A percentile compares a stretch with the other conserved stretches of the same genome.
Conservation (phyloP, 345 rosid genomes). For the Bretschneidera sinensis region DNA sequence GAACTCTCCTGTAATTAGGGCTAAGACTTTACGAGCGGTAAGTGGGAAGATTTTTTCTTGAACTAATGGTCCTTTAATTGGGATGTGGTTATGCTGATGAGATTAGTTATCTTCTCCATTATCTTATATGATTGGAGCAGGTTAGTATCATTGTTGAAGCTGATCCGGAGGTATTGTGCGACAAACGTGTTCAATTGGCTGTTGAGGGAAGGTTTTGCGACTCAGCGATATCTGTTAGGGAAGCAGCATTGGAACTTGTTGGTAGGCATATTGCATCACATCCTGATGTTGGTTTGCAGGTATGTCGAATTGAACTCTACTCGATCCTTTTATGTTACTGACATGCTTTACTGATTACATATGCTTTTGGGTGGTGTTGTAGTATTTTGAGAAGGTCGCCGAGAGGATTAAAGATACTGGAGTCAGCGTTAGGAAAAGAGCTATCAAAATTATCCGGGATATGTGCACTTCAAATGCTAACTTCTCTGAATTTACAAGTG, state of each 20-base stretch:
- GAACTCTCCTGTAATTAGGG: conserved; percentile 91
- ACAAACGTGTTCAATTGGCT: conserved; percentile 89
- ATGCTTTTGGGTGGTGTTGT: conserved; percentile 18
- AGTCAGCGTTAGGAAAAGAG: conserved; percentile 95
- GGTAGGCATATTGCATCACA: conserved; percentile 97
- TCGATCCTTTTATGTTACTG: conserved; percentile 12
- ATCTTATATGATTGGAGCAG: conserved; percentile 46
- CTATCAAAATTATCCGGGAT: conserved; percentile 91
- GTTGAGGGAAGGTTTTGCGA: conserved; percentile 99
- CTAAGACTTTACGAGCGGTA: conserved; percentile 93
- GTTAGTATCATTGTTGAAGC: conserved; percentile 95
- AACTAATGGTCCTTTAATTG: conserved; percentile 5
- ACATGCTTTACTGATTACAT: conserved; percentile 10
- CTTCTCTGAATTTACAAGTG: conserved; percentile 82
- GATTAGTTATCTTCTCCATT: neutral
- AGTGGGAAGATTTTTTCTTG: conserved; percentile 27
- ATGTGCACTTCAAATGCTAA: conserved; percentile 88
- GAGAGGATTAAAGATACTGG: conserved; percentile 99
- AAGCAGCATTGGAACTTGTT: conserved; percentile 98
- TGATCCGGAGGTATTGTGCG: conserved; percentile 95
- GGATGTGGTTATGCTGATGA: conserved; percentile 10
- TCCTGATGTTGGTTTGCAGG: conserved; percentile 97
- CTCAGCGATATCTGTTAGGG: conserved; percentile 97
- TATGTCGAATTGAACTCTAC: conserved; percentile 23
- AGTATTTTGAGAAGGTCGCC: conserved; percentile 99